phyloP scores from a whole-genome alignment of 2,329 filamentous ascomycete genomes.

The Microcyclosporella mali region DNA sequence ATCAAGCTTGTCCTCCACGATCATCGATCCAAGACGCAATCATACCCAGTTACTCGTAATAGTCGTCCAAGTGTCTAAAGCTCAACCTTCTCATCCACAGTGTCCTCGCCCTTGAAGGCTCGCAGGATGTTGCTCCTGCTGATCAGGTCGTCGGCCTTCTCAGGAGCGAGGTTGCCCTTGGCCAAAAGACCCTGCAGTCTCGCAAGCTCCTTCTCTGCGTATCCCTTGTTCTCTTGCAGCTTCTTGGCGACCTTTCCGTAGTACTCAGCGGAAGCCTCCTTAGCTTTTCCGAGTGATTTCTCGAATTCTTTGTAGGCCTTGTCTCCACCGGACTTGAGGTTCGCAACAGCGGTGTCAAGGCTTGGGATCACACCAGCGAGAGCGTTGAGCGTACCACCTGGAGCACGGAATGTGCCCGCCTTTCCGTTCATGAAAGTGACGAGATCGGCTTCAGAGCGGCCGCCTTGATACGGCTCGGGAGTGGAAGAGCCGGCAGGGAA shows the following conservation, averaged over 20 bases:
- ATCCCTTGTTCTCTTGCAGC: constrained; percentile 68
- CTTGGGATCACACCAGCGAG: constrained; percentile 75
- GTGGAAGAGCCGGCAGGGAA: constrained; percentile 80
- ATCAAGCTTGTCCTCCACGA: too few relatives aligned
- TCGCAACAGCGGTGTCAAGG: constrained; percentile 69
- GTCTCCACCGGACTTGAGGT: constrained; percentile 58
- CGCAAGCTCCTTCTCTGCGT: constrained; percentile 76
- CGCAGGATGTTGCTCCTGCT: constrained; percentile 82
- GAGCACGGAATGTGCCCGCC: constrained; percentile 75
- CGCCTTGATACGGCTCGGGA: constrained; percentile 64
- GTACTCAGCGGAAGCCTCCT: constrained; percentile 85
- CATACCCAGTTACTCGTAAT: not conserved
- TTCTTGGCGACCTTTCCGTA: constrained; percentile 84
- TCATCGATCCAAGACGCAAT: too few relatives aligned
- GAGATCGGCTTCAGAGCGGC: constrained; percentile 69
- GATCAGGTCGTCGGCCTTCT: constrained; percentile 84
- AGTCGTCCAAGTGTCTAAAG: constrained; percentile 20
- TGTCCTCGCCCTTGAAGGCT: constrained; percentile 56
- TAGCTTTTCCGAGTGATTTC: constrained; percentile 61
- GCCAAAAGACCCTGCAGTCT: constrained; percentile 72
- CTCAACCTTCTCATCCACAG: constrained; percentile 29
- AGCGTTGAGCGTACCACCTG: constrained; percentile 72
- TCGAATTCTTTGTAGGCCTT: constrained; percentile 65
- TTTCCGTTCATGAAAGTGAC: constrained; percentile 81
- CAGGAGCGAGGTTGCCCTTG: constrained; percentile 77